These are phyloP conservation scores for Hypoxylon lienhwacheense DNA, from an alignment of 495 filamentous ascomycete genomes.

Conservation along the genomic window DNA sequence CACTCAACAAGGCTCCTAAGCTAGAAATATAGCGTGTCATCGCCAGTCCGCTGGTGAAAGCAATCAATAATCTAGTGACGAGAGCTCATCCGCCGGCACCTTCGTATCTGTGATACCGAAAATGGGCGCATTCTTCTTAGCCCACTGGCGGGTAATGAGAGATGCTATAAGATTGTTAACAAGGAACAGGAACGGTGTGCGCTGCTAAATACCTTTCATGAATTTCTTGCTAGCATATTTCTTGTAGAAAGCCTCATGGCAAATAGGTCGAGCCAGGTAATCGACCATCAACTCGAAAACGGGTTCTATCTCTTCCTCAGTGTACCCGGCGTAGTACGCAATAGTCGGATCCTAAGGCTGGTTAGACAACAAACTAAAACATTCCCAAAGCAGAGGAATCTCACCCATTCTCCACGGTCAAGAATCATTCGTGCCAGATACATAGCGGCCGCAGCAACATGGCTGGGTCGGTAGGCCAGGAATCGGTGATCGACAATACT, in stretches of 20 bases:
- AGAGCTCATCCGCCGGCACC: conserved; percentile 48
- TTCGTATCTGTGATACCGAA: conserved; percentile 49
- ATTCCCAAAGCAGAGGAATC: conserved; percentile 35
- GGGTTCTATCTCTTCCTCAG: conserved; percentile 87
- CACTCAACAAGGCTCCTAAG: conserved; percentile 22
- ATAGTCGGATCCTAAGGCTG: conserved; percentile 72
- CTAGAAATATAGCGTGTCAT: conserved; percentile 34
- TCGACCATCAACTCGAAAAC: conserved; percentile 94
- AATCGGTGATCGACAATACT: conserved; percentile 92
- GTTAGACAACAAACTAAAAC: conserved; percentile 30
- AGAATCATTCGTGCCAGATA: conserved; percentile 89
- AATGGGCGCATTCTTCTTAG: conserved; percentile 67
- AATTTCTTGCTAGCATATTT: conserved; percentile 99
- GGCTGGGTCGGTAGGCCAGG: conserved; percentile 82
- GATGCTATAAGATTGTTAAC: conserved; percentile 64
- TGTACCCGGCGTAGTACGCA: conserved; percentile 91
- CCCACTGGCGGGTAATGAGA: conserved; percentile 88
- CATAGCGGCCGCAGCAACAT: conserved; percentile 90
- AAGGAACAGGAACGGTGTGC: conserved; percentile 1
- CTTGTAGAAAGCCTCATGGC: conserved; percentile 97
- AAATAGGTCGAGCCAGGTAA: conserved; percentile 84
- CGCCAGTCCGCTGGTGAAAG: neutral
- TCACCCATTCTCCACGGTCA: conserved; percentile 86
- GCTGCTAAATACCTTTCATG: conserved; percentile 71
- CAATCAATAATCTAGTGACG: conserved; percentile 20